Base-by-base conservation (phyloP, 768 basidiomycete genomes). In the Xanthoconium stramineum region DNA sequence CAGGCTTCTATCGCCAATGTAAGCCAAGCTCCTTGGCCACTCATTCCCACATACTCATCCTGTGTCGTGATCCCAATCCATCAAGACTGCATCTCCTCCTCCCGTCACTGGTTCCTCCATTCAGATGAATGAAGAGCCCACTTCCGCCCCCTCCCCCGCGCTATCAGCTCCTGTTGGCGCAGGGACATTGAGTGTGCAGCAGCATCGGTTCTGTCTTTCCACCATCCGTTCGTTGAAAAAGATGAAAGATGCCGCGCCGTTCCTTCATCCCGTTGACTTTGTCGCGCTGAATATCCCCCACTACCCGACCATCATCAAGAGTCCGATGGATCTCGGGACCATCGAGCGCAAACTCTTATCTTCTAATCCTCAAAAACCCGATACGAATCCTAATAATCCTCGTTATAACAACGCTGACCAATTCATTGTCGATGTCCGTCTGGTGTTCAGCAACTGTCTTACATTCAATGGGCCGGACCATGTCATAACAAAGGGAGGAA, bases 381-480 rank as follows among this genome's bases (percentile, higher is more conserved):
- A 91, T 57, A 72, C 78, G 29, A 89, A 87, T 65, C 74, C 77
- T 5, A 72, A 76, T 53, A 89, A 89, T 58, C 88, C 88, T n/a
- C 86, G 87, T 28, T 98, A 98, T 66, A 61, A 73, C 50, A 84
- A 70, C 55, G 84, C 86, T 5, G 87, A 91, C 50, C 90, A 95
- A 63, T 94, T 98, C 66, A 78, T 88, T 37, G 74, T 76, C 19
- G 97, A 99, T 69, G 84, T 99, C 40, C 85, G 91, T 46, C 79
- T 91, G 53, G 88, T 98, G 56, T 94, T 95, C 74, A 80, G 81
- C 60, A 99, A 99, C 66, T 91, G 90, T 55, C 72, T 85, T 42
- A 85, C 85, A 3, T 99, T 98, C 81, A 99, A 99, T 69, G 97
- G 97, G 2, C 86, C 88, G 3, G 91, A 94, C 50, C 95, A 98